Conservation (phyloP, 331 rosid species). For the Arachis monticola region DNA sequence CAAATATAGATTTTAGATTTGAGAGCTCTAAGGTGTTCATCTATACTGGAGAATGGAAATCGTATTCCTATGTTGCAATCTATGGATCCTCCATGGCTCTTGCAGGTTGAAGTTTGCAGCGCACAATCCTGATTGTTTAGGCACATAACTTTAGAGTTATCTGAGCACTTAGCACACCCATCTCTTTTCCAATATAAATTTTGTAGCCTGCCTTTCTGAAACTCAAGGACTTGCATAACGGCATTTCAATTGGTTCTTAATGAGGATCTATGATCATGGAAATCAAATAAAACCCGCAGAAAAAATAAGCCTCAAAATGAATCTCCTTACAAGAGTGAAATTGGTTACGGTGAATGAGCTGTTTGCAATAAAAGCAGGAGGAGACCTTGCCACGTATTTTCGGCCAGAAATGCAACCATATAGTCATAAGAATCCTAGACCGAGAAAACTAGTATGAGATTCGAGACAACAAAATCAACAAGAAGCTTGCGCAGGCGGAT, state of each 20-base stretch:
- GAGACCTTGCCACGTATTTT: no score
- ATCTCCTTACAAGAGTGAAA: constrained; percentile 49
- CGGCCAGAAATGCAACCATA: no score
- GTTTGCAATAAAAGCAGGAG: no score
- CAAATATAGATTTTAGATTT: constrained; percentile 39
- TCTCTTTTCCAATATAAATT: constrained; percentile 74
- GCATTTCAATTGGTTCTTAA: constrained; percentile 20
- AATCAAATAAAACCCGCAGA: constrained; percentile 18
- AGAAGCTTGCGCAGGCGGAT: neutral
- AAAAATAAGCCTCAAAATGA: neutral
- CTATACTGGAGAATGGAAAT: constrained; percentile 75
- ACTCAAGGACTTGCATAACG: constrained; percentile 45
- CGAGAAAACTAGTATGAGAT: constrained; percentile 8
- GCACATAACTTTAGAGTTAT: constrained; percentile 61
- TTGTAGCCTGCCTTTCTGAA: constrained; percentile 56
- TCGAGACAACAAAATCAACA: constrained; percentile 10
- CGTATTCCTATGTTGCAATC: constrained; percentile 83
- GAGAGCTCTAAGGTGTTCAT: constrained; percentile 63
- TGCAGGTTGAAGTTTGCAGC: constrained; percentile 43
- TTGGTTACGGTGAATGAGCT: no score
- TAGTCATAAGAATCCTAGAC: no score
- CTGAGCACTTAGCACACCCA: constrained; percentile 64
- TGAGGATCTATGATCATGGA: constrained; percentile 12
- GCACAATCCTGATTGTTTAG: no score
- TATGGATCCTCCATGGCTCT: constrained; percentile 59